Base-by-base conservation (phyloP, 306 rosid species). In the Acacia melanoxylon region DNA sequence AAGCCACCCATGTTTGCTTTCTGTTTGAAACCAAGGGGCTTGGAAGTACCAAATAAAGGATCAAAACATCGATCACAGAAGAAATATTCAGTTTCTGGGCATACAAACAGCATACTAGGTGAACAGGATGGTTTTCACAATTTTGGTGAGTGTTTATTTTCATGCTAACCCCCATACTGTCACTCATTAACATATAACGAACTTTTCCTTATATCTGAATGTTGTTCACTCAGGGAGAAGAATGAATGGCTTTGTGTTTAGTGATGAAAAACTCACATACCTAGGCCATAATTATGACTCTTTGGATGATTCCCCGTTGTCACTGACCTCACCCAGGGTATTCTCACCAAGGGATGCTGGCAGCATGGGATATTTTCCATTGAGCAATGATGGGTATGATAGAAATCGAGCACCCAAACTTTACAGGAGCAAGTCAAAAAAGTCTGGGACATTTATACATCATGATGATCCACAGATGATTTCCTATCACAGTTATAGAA, bases 1-100 rank as follows among this genome's bases (percentile, higher is more conserved):
- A 96, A 96, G 90, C 98, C 99, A 6, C 90, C 89, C 54, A 92
- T 93, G 97, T 92, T 85, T 85, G 99, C 99, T 24, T 96, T 96
- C 83, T 96, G 99, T 87, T 76, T 92, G 87, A 96, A 93, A 87
- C 99, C 99, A 61, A 88, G 97, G 81, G 99, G 98, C 25, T 83
- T 95, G 85, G 97, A 93, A 86, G 88, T 89, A 81, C 85, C 80
- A 66, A 91, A 92, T 87, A 93, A 86, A 86, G 99, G 92, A 68
- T 88, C 93, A 33, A 96, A 89, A 71, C 97, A 94, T 58, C 88
- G 99, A 80, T 90, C 99, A 4, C 98, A 93, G 14, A 91, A 86
- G 92, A 96, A 46, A 81, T 75, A 86, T 83, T 90, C 97, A 27
- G 79, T 93, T 82, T 76, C 94, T 66, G 94, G 93, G 71, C 96